phyloP scores from a whole-genome alignment of 1,284 basidiomycete genomes.

The Tilletia setariae region DNA sequence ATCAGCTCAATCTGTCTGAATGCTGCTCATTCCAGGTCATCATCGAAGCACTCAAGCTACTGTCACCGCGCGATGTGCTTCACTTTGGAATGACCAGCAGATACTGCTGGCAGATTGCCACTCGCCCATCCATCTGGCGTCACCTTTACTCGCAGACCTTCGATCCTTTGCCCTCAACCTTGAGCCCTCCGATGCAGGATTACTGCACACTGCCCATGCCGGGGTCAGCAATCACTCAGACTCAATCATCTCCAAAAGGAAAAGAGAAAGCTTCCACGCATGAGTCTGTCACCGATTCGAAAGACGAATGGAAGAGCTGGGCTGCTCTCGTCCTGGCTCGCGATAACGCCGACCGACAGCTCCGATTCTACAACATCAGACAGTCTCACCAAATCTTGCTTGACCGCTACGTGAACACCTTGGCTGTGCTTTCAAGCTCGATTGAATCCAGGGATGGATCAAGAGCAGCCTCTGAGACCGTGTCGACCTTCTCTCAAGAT shows the following conservation, averaged over 20 bases:
- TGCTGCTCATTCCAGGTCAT: neutral
- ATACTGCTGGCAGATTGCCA: neutral
- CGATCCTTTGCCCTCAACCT: neutral
- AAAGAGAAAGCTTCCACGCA: neutral
- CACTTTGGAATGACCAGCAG: neutral
- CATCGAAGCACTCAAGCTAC: neutral
- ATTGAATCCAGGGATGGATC: neutral
- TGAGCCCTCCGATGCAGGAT: neutral
- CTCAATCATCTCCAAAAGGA: neutral
- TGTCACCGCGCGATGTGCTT: neutral
- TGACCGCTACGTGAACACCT: neutral
- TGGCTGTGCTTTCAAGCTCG: neutral
- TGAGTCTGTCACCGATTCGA: neutral
- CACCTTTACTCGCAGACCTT: neutral
- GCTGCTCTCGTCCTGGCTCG: neutral
- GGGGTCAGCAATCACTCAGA: neutral
- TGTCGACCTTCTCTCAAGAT: neutral
- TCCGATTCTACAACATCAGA: neutral
- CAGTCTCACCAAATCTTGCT: neutral
- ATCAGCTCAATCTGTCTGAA: too few relatives aligned
- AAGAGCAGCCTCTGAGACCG: neutral
- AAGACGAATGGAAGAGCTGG: slow-evolving; percentile 3
- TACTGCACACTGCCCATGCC: neutral
- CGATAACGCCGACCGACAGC: neutral
- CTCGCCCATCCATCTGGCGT: neutral